Base-by-base conservation (phyloP, 495 filamentous ascomycete species). In the Neurospora terricola region DNA sequence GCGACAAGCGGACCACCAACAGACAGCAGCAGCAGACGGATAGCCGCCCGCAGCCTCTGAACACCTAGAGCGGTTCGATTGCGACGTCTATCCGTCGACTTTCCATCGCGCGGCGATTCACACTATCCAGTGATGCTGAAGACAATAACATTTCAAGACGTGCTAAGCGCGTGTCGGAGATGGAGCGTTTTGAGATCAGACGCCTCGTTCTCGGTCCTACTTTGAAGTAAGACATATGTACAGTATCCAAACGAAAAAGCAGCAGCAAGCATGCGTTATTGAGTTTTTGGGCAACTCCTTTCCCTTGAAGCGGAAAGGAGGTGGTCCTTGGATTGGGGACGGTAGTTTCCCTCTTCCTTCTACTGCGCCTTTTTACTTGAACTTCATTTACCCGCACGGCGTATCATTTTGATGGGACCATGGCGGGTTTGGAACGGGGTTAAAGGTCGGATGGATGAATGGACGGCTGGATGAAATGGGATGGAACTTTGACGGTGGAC, bases 1-100 rank as follows among this genome's bases (percentile, higher is more conserved):
- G 73, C 72, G 82, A 85, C 36, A 84, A 83, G 75, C 83, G 85
- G 75, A 69, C 78, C 37, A 74, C 73, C 6, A 80, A 74, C 77
- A 81, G 76, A 45, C 76, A 73, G 23, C 69, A 71, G 42, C 77
- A 80, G 73, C 75, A 73, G 54, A 71, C 43, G 0, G 74, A 79
- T 18, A 76, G 79, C 38, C 73, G 54, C 54, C 54, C 54, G 62
- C 16, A 71, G 38, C 69, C 36, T 16, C 23, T 43, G 34, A 70
- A 36, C 21, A 39, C 34, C 54, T 66, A 66, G 54, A 3, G 5
- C 2, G 12, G 12, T 66, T 36, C 23, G 5, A 16, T 2, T 5
- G 54, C 30, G 27, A 36, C 54, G 27, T 18, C 27, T 66, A 66
- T 34, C 14, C 27, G 6, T 66, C 54, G 9, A 16, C 8, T 27